Base-by-base conservation (phyloP, 345 rosid species). In the Sapria himalayana region DNA sequence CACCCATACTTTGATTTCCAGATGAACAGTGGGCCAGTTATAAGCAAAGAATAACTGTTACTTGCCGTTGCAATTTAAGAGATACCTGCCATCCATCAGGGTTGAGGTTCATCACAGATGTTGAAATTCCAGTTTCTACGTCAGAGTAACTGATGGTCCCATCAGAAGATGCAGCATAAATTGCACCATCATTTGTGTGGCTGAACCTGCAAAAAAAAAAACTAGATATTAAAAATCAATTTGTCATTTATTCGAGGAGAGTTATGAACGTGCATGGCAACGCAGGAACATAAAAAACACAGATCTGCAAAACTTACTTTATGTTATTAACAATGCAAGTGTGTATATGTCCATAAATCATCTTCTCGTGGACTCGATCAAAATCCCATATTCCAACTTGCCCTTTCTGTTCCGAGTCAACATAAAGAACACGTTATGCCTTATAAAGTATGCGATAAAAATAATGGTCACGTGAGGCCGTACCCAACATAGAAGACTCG, bases 321-420 rank as follows among this genome's bases (percentile, higher is more conserved):
- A 89, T 82, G 41, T 74, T 89, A 54, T 89, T 89, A 44, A 89
- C 85, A 62, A 76, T 74, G 25, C 89, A 75, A 13, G 55, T 49
- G 69, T 89, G 98, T 50, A 82, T 71, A 56, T 82, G 66, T 43
- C 71, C 75, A 33, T 89, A 89, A 51, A 82, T 82, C 39, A 54
- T 78, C 66, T 72, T 89, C 59, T 89, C 98, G 52, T 78, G 67
- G 48, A 82, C 94, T 64, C 74, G 69, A 45, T 43, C 65, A 53
- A 72, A 89, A 65, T 89, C 98, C 94, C 93, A 82, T 1, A 89
- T 70, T 66, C 98, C 94, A 51, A 89, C 64, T 72, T 82, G 93
- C 45, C 98, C 98, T 78, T 89, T 82, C 98, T 89, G 55, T 71
- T 21, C 46, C 24, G 61, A 38, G 4, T 17, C 34, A 59, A 31